phyloP scores from a whole-genome alignment of 257 asterid species.

The Coffea eugenioides region DNA sequence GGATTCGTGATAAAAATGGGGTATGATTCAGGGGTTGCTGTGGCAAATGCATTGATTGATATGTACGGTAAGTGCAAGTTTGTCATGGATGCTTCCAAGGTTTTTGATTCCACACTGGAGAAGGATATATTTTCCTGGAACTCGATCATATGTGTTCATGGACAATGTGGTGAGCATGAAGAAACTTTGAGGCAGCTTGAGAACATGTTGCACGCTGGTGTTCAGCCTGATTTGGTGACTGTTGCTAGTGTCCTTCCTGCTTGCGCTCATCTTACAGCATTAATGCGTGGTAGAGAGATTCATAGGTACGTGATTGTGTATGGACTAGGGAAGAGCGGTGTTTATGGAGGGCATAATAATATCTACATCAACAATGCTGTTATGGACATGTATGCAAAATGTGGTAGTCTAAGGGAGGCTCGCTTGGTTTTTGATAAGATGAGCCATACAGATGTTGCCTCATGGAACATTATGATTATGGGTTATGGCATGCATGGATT shows the following conservation, averaged over 20 bases:
- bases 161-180: constrained; percentile 71
- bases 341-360: constrained; percentile 18
- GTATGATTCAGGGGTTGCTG: constrained; percentile 44
- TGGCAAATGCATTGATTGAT: constrained; percentile 69
- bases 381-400: constrained; percentile 91
- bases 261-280: constrained; percentile 61
- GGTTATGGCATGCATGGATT: constrained; percentile 82
- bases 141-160: constrained; percentile 67
- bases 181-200: constrained; percentile 55
- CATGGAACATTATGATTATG: constrained; percentile 89
- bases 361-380: constrained; percentile 40
- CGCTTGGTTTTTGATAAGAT: constrained; percentile 50
- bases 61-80: constrained; percentile 80
- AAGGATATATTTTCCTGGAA: constrained; percentile 91
- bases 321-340: constrained; percentile 34
- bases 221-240: constrained; percentile 70
- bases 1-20: constrained; percentile 55
- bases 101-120: constrained; percentile 46
- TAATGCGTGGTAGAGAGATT: constrained; percentile 69
- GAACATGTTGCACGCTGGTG: constrained; percentile 49
- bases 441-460: constrained; percentile 59
- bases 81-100: constrained; percentile 46
- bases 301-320: constrained; percentile 58
- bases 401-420: constrained; percentile 76
- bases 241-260: constrained; percentile 74